Evolutionary conservation across 768 basidiomycete genomes (phyloP).

Genomic region (Boletus eberwhitei): DNA sequence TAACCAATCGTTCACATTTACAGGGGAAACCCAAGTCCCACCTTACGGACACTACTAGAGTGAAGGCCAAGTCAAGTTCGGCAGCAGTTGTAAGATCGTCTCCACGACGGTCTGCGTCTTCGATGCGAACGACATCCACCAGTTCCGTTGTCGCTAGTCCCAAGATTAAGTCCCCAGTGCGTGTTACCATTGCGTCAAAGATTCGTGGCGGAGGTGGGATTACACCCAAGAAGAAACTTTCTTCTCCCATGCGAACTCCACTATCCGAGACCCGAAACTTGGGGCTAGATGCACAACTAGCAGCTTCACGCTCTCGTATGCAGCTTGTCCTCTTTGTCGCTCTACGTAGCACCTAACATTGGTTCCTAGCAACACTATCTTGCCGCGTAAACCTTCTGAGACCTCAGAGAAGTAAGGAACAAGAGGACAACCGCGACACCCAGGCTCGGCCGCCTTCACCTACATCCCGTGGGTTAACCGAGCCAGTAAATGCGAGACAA

Average conservation of each 20-base stretch:
- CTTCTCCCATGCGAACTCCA: conserved; percentile 19
- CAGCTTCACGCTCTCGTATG: conserved; percentile 22
- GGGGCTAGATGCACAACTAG: conserved; percentile 7
- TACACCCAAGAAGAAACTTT: conserved; percentile 24
- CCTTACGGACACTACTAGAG: not conserved
- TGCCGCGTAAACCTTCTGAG: conserved; percentile 13
- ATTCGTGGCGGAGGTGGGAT: conserved; percentile 20
- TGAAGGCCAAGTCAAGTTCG: conserved; percentile 12
- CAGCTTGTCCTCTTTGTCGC: not conserved
- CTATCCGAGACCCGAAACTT: conserved; percentile 25
- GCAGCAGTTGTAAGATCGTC: conserved; percentile 6
- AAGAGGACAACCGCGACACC: conserved; percentile 1
- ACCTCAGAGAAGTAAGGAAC: conserved; percentile 7
- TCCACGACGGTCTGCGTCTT: conserved; percentile 4
- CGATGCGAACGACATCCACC: conserved; percentile 8
- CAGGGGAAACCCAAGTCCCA: conserved; percentile 20
- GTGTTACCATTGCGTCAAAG: conserved; percentile 13
- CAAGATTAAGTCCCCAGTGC: conserved; percentile 22
- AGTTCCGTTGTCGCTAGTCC: not conserved
- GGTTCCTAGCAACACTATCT: conserved; percentile 8
- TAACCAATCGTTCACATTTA: not conserved
- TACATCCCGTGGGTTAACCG: conserved; percentile 1
- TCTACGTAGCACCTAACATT: not conserved
- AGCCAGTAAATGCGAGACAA: conserved; percentile 6
- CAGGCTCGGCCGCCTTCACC: not conserved